Percentiles rank a stretch among this genome's conserved stretches.
Conservation (phyloP, 192 early-diverging fungal genomes). For the Dispira simplex region DNA sequence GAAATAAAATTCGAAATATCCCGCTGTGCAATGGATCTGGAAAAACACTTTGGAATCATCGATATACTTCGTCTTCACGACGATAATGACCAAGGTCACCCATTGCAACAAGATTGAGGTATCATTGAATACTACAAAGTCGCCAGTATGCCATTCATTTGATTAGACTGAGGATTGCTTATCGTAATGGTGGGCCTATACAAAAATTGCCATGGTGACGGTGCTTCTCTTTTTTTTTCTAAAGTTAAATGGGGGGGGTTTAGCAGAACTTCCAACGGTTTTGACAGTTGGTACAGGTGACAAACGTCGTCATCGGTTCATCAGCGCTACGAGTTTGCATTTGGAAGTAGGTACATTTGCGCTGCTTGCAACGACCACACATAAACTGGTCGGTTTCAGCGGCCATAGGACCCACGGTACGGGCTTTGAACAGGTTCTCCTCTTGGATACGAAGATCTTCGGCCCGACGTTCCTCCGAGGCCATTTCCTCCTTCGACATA, state of each 20-base stretch:
- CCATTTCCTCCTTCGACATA: conserved; percentile 85
- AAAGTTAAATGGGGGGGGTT: background rate
- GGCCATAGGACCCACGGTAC: conserved; percentile 48
- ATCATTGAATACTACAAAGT: too few relatives aligned
- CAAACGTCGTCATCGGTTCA: conserved; percentile 99
- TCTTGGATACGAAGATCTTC: conserved; percentile 55
- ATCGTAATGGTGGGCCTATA: too few relatives aligned
- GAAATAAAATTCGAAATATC: too few relatives aligned
- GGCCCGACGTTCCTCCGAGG: conserved; percentile 65
- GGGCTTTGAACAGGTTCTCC: conserved; percentile 59
- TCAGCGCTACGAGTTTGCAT: conserved; percentile 95
- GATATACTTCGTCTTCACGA: too few relatives aligned
- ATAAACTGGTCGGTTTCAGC: conserved; percentile 88
- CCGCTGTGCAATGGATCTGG: too few relatives aligned
- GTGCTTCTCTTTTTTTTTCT: too few relatives aligned
- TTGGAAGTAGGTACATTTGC: conserved; percentile 86
- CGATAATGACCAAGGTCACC: too few relatives aligned
- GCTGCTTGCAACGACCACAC: conserved; percentile 81
- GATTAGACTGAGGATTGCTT: too few relatives aligned
- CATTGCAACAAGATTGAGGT: too few relatives aligned
- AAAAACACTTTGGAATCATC: too few relatives aligned
- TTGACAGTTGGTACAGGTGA: conserved; percentile 73
- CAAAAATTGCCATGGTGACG: too few relatives aligned
- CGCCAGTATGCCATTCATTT: too few relatives aligned
- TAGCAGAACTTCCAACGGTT: conserved; percentile 65